Base-by-base conservation (phyloP, 768 basidiomycete genomes). In the Chlorophyllum brunneum region DNA sequence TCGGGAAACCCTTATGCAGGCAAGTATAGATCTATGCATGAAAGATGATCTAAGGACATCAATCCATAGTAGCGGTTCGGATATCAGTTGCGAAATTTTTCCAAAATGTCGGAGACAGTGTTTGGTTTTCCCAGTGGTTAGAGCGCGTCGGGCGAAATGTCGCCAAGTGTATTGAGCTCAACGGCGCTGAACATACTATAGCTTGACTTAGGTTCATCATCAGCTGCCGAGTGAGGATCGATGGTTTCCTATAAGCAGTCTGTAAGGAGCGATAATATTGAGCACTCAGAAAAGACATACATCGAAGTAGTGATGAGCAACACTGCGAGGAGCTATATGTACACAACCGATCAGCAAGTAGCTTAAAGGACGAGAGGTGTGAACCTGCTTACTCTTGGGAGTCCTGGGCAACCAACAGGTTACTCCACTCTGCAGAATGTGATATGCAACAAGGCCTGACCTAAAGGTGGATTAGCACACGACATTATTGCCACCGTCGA, bases 291-390 rank as follows among this genome's bases (percentile, higher is more conserved):
- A 36, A 43, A 24, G 23, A 73, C 86, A 57, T 53, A 91, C 95
- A 69, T 95, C 93, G 68, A 99, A 98, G 74, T 95, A 99, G 65
- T 95, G 93, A 58, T 85, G 75, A 16, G 91, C 87, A 41, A 93
- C 75, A 58, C 87, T 87, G 58, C 93, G 79, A 48, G 94, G 94
- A 11, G 94, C 92, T 94, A 62, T 11, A n/a, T n/a, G 49, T 51
- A 55, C 26, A 43, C 38, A 9, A 1, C 20, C 18, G 48, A 13
- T 18, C 22, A 22, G 20, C 3, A 37, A 39, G 23, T 51, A 10
- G 15, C 9, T 10, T 26, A 15, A 20, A 29, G 9, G 18, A 50
- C n/a, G 30, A 20, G 20, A 50, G 16, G 23, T 31, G 42, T 7
- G 33, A 44, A 48, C 54, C 16, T 8, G 75, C 89, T 65, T 65